Evolutionary conservation across 2,329 filamentous ascomycete species (phyloP).

Genomic region (Claviceps africana): DNA sequence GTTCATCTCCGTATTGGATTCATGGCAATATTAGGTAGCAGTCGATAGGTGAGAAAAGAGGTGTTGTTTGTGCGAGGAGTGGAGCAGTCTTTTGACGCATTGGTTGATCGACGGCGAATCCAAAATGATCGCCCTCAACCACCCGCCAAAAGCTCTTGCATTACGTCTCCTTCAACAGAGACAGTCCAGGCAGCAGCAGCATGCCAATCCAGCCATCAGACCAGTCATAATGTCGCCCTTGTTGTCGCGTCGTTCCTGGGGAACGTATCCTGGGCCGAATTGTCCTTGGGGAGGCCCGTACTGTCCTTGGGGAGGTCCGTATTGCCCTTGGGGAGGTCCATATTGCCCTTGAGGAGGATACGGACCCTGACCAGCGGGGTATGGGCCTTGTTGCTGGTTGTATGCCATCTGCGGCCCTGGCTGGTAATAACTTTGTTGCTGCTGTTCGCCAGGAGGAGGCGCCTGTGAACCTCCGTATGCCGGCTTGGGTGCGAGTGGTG

Average conservation of each 20-base stretch:
- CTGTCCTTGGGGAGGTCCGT: constrained; percentile 12
- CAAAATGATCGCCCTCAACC: not conserved
- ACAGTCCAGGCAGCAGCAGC: constrained; percentile 44
- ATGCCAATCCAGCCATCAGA: constrained; percentile 36
- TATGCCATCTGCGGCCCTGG: constrained; percentile 29
- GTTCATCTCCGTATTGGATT: too few relatives aligned
- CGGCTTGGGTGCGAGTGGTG: constrained; percentile 22
- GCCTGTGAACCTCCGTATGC: constrained; percentile 26
- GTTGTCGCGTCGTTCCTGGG: constrained; percentile 19
- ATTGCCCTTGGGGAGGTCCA: constrained; percentile 19
- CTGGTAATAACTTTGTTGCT: constrained; percentile 24
- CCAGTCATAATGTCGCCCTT: constrained; percentile 27
- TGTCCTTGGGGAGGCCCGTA: constrained; percentile 14
- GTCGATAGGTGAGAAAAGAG: not conserved
- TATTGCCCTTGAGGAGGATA: constrained; percentile 22
- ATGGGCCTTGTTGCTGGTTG: constrained; percentile 23
- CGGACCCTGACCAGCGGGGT: constrained; percentile 20
- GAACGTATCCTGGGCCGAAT: constrained; percentile 22
- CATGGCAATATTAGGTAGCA: not conserved
- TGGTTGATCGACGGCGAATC: not conserved
- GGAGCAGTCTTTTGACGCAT: not conserved
- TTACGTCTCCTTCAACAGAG: constrained; percentile 28
- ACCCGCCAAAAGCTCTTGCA: not conserved
- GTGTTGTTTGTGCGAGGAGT: not conserved
- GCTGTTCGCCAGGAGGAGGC: constrained; percentile 5